Evolutionary conservation across 768 basidiomycete species (phyloP).

Genomic region (Tricholoma sp.): DNA sequence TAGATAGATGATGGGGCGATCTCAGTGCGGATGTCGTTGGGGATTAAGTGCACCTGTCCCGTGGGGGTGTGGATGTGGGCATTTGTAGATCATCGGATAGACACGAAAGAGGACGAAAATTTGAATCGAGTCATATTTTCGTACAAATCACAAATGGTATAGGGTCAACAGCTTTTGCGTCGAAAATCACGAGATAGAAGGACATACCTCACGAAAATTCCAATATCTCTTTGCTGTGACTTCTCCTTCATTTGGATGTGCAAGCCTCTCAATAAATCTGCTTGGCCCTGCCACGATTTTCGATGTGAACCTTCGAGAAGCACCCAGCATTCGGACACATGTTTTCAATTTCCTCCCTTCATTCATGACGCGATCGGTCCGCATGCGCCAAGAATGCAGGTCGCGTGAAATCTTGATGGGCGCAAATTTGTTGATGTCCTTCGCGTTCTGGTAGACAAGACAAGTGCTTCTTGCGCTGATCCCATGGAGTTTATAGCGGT

Average conservation of each 20-base stretch:
- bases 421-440: too few relatives aligned
- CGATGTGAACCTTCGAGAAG: too few relatives aligned
- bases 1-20: background rate
- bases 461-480: too few relatives aligned
- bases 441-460: too few relatives aligned
- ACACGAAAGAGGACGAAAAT: background rate
- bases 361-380: too few relatives aligned
- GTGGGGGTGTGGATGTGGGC: background rate
- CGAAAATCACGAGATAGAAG: background rate
- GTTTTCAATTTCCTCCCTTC: too few relatives aligned
- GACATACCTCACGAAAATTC: background rate
- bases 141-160: background rate
- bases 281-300: too few relatives aligned
- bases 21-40: background rate
- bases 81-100: background rate
- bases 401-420: background rate
- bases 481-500: too few relatives aligned
- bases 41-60: background rate
- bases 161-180: background rate
- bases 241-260: too few relatives aligned
- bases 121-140: background rate
- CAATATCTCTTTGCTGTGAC: background rate
- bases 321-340: too few relatives aligned
- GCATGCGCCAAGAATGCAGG: background rate
- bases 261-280: too few relatives aligned